Base-by-base conservation (phyloP, 1,284 basidiomycete species). In the Bondarzewia mesenterica region DNA sequence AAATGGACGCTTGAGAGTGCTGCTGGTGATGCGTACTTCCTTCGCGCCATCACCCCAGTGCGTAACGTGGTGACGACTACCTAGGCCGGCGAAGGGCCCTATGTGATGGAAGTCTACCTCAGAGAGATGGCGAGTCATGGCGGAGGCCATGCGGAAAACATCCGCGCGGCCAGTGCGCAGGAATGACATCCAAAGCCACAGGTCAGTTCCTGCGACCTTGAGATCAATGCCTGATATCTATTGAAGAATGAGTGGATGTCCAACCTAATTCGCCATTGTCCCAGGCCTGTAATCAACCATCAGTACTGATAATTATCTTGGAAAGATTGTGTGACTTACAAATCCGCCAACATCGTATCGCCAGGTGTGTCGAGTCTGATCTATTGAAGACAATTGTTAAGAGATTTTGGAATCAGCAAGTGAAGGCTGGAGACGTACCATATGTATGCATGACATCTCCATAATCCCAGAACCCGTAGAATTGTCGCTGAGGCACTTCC, bases 21-120 rank as follows among this genome's bases (percentile, higher is more conserved):
- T 63, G 21, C 63, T 63, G 14, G 59, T 57, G n/a, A 72, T 63
- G 5, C 70, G 61, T 8, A 67, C 69, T 49, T 72, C 70, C 47
- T 72, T 71, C 0, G 70, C 70, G 20, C 70, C 70, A 54, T 72
- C 70, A 44, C 70, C 70, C 69, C 68, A 71, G 43, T 70, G 69
- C 7, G 58, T 64, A n/a, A 71, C 69, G 49, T 71, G 69, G 51
- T 71, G 69, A 1, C 70, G 59, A 49, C 61, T 63, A 8, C 70
- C 70, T 21, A 72, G 58, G 10, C 70, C 70, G 26, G 68, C 69
- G 46, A 65, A 71, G 3, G 67, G 59, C 4, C 70, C 70, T 2
- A 54, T 67, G 47, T 70, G 68, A 51, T 72, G 69, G 29, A 63
- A 67, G 52, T 71, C 69, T 22, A 67, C 65, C 53, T 72, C 70